Conservation (phyloP, 2,329 filamentous ascomycete species). For the Westerdykella ornata region DNA sequence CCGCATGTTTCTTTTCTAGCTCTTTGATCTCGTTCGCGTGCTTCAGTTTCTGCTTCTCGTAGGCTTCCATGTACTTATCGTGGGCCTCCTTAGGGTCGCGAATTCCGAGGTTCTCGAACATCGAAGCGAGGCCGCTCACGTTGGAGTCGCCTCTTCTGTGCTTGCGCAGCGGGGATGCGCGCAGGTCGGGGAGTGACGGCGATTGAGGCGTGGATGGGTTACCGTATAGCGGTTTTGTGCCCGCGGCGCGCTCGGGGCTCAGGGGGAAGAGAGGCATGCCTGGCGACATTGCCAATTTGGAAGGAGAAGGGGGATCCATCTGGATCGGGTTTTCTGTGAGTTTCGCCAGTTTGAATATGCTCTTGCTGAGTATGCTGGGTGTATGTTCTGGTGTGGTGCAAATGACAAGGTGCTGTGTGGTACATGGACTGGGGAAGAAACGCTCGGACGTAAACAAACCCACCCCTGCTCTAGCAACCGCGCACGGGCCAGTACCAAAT, state of each 20-base stretch:
- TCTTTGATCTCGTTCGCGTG: conserved; percentile 30
- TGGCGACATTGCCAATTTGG: conserved; percentile 50
- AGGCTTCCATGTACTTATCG: conserved; percentile 39
- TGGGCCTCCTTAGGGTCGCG: conserved; percentile 43
- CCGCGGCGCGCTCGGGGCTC: conserved; percentile 59
- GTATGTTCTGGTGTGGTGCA: not conserved
- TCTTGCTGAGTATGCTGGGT: conserved; percentile 1
- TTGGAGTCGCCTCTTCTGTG: conserved; percentile 35
- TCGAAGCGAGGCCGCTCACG: conserved; percentile 51
- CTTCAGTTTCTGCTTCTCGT: conserved; percentile 40
- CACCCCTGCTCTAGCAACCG: conserved; percentile 1
- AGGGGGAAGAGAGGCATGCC: conserved; percentile 54
- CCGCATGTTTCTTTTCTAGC: conserved; percentile 60
- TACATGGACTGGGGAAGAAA: not conserved
- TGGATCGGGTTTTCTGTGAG: conserved; percentile 32
- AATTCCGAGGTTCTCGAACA: conserved; percentile 62
- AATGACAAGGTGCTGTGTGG: not conserved
- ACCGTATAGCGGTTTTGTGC: conserved; percentile 31
- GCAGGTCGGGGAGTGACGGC: conserved; percentile 27
- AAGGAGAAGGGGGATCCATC: conserved; percentile 37
- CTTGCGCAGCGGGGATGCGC: conserved; percentile 37
- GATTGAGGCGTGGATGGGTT: conserved; percentile 19
- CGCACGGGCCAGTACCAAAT: not conserved
- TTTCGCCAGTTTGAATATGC: conserved; percentile 33
- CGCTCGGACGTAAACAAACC: conserved; percentile 2